A percentile compares a stretch with the other conserved stretches of the same genome.
Conservation (phyloP, 2,329 filamentous ascomycete genomes). For the Botrytis byssoidea region DNA sequence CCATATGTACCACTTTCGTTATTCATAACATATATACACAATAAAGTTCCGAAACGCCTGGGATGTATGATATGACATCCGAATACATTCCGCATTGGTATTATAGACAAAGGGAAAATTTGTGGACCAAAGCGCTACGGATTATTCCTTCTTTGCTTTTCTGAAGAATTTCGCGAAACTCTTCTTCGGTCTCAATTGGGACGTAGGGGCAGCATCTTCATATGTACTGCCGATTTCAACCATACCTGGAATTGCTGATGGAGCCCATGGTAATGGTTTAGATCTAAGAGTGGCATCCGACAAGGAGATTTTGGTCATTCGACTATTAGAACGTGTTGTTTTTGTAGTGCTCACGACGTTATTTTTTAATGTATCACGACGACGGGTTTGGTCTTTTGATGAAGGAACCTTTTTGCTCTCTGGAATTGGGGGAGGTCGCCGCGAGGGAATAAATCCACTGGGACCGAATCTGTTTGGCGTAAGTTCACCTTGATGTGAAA, state of each 20-base stretch:
- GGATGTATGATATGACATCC: neutral
- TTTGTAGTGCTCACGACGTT: neutral
- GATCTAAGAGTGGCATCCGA: conserved; percentile 6
- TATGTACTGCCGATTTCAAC: conserved; percentile 17
- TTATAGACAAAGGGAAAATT: neutral
- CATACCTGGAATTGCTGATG: conserved; percentile 12
- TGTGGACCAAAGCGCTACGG: neutral
- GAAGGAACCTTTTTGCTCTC: neutral
- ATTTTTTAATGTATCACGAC: neutral
- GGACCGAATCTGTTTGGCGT: conserved; percentile 16
- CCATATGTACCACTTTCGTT: neutral
- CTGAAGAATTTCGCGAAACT: conserved; percentile 16
- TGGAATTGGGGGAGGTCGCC: conserved; percentile 21
- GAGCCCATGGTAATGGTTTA: conserved; percentile 21
- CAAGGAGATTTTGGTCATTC: conserved; percentile 5
- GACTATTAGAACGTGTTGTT: neutral
- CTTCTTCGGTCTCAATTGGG: conserved; percentile 7
- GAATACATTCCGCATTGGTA: neutral
- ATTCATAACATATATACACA: neutral
- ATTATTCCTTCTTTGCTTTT: conserved; percentile 10
- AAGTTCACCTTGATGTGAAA: conserved; percentile 6
- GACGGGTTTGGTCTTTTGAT: neutral
- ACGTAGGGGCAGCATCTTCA: neutral
- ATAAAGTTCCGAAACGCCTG: neutral
- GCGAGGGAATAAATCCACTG: conserved; percentile 19